Evolutionary conservation across 805 yeast species (phyloP), one percentile per base, ranked within the genome.

Genomic region (Kuraishia ogatae): DNA sequence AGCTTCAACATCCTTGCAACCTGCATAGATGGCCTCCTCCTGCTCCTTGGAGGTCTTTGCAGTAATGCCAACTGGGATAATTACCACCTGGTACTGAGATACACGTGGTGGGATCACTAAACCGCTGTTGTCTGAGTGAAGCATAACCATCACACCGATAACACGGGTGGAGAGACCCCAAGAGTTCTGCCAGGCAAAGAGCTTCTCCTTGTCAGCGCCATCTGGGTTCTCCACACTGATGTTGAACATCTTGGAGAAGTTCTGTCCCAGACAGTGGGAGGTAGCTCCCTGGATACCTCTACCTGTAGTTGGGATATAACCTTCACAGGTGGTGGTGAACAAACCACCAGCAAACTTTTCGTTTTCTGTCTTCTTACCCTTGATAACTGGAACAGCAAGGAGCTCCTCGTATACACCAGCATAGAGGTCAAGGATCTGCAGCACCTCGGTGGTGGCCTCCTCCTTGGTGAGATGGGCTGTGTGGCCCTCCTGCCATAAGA

Each of bases 221-320:
- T 87, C 87, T 62, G 99, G 99, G 72, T 90, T 89, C 76, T 94
- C 99, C 53, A 96, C 99, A 47, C 87, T 76, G 62, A 94, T 90
- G 76, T 89, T 87, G 76, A 94, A 94, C 99, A 94, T 94, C 77
- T 92, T 93, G 62, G 98, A 92, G 79, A 94, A 94, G 81, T 94
- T 94, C 73, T 90, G 96, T 63, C 99, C 99, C 70, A 94, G 79
- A 70, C 92, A 94, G 77, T 94, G 99, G 46, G 97, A 91, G 43
- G 99, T 94, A 58, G 93, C 99, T 74, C 98, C 99, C 77, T 94
- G 99, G 64, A 94, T 94, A 80, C 98, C 99, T 79, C 99, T 89
- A 65, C 99, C 99, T 55, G 98, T 94, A 59, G 97, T 89, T 63
- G 97, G 96, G 64, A 94, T 90, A 70, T 88, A 94, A 62, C 98